phyloP scores from a whole-genome alignment of 2,329 filamentous ascomycete genomes.

The Apiospora aurea region DNA sequence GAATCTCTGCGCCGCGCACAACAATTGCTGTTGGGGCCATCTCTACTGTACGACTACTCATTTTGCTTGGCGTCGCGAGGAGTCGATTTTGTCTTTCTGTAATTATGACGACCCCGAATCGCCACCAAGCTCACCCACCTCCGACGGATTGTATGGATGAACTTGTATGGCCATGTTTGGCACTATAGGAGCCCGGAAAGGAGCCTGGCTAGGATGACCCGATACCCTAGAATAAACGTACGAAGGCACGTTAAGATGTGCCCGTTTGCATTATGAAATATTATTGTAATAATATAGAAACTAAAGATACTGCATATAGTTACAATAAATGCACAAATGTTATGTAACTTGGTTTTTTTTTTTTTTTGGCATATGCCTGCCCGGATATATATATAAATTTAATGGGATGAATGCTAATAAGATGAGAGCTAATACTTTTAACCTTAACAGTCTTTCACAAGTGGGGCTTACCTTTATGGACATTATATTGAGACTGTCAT shows the following conservation, averaged over 20 bases:
- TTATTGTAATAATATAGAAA: conserved; percentile 1
- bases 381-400: not conserved
- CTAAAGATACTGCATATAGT: not conserved
- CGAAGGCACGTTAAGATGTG: not conserved
- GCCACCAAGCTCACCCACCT: not conserved
- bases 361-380: not conserved
- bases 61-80: conserved; percentile 1
- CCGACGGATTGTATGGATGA: not conserved
- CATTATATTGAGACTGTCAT: not conserved
- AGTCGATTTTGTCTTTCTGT: not conserved
- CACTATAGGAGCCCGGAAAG: not conserved
- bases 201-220: not conserved
- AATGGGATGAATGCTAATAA: not conserved
- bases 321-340: not conserved
- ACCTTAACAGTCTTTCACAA: not conserved
- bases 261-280: conserved; percentile 8
- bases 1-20: not conserved
- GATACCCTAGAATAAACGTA: not conserved
- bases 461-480: not conserved
- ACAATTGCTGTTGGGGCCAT: not conserved
- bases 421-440: not conserved
- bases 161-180: not conserved
- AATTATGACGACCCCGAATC: not conserved
- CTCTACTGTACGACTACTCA: not conserved
- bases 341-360: not conserved